A percentile compares a stretch with the other conserved stretches of the same genome.
Evolutionary conservation across 2,329 filamentous ascomycete genomes (phyloP).

Genomic region (Chaetomium olivaceum): DNA sequence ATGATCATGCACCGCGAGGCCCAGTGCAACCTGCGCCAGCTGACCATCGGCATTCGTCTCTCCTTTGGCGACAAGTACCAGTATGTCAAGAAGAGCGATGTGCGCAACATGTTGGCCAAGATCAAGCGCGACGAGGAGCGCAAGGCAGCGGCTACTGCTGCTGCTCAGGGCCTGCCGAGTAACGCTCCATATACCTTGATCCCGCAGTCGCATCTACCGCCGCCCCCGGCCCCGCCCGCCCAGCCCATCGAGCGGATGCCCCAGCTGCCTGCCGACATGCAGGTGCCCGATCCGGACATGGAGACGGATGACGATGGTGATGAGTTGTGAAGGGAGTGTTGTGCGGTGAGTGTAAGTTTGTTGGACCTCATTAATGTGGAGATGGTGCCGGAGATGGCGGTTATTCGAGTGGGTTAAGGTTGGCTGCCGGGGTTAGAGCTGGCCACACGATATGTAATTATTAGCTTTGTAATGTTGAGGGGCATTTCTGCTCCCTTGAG

Average conservation of each 20-base stretch:
- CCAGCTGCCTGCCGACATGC: constrained; percentile 31
- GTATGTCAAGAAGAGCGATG: constrained; percentile 36
- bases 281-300: constrained; percentile 35
- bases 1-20: constrained; percentile 37
- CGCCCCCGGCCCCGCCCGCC: constrained; percentile 29
- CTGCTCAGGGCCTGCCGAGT: constrained; percentile 27
- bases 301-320: constrained; percentile 34
- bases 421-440: not conserved
- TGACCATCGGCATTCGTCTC: constrained; percentile 35
- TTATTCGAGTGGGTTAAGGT: not conserved
- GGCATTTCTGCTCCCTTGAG: not conserved
- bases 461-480: not conserved
- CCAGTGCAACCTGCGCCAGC: constrained; percentile 34
- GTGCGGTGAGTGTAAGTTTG: not conserved
- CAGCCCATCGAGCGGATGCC: constrained; percentile 31
- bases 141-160: constrained; percentile 29
- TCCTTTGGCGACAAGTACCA: constrained; percentile 38
- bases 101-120: constrained; percentile 35
- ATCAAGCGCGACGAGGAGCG: constrained; percentile 36
- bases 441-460: not conserved
- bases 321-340: constrained; percentile 18
- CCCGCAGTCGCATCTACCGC: constrained; percentile 30
- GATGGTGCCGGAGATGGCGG: not conserved
- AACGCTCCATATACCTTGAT: constrained; percentile 32
- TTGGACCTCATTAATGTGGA: not conserved